Evolutionary conservation across 257 asterid genomes (phyloP).

Genomic region (Petunia secreta): DNA sequence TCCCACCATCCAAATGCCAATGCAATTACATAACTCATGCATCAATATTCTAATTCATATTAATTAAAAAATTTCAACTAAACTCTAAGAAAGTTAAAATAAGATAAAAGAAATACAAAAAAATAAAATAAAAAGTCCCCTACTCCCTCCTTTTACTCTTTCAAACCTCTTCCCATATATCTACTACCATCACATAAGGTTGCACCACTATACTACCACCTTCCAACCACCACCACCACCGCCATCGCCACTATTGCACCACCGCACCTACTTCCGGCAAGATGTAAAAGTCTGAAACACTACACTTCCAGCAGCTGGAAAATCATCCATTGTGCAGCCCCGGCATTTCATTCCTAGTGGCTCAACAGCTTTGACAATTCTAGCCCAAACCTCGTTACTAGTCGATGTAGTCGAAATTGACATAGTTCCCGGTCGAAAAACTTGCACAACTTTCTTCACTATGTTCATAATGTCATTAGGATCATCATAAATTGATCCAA

Average conservation of each 20-base stretch:
- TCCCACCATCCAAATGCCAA: conserved; percentile 36
- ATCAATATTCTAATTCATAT: conserved; percentile 45
- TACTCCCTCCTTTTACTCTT: conserved; percentile 39
- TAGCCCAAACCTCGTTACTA: conserved; percentile 56
- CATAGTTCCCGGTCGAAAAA: conserved; percentile 71
- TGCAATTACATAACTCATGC: conserved; percentile 54
- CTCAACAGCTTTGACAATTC: conserved; percentile 61
- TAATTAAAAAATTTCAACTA: conserved; percentile 26
- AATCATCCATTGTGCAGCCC: conserved; percentile 69
- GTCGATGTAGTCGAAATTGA: conserved; percentile 73
- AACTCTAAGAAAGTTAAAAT: conserved; percentile 18
- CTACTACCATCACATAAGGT: conserved; percentile 25
- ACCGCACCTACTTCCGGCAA: conserved; percentile 45
- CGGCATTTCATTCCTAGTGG: conserved; percentile 75
- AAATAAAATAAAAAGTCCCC: conserved; percentile 39
- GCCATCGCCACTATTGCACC: not conserved
- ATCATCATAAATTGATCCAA: conserved; percentile 59
- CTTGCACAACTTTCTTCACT: conserved; percentile 59
- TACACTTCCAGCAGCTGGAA: conserved; percentile 64
- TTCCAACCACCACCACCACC: conserved; percentile 5
- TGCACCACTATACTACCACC: conserved; percentile 10
- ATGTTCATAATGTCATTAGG: conserved; percentile 42
- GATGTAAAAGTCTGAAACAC: conserved; percentile 70
- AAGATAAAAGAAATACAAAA: conserved; percentile 39
- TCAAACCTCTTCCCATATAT: conserved; percentile 30